phyloP scores from a whole-genome alignment of 2,329 filamentous ascomycete genomes.

The Beauveria sp. region DNA sequence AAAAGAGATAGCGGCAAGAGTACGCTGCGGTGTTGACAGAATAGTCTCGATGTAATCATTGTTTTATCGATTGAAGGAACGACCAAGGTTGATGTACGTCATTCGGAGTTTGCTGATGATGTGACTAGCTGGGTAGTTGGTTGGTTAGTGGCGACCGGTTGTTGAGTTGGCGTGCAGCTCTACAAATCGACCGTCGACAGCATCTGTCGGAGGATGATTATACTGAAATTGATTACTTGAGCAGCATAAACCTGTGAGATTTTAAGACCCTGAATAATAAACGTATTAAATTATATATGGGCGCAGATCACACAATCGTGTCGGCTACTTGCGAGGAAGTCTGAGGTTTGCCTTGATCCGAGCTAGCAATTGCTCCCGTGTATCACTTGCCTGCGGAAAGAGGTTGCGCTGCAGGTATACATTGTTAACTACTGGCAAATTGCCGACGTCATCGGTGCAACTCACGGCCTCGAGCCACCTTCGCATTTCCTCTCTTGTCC shows the following conservation, averaged over 20 bases:
- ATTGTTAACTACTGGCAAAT: background rate
- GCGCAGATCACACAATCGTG: background rate
- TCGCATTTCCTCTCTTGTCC: constrained; percentile 73
- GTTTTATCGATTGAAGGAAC: background rate
- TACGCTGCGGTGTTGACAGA: background rate
- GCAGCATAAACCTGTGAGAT: background rate
- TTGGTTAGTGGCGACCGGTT: background rate
- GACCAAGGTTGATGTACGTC: background rate
- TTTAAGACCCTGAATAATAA: background rate
- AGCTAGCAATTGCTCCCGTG: constrained; percentile 38
- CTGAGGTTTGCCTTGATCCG: constrained; percentile 41
- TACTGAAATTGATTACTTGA: background rate
- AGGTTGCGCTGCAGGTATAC: constrained; percentile 33
- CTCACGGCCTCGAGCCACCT: constrained; percentile 76
- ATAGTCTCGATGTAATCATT: background rate
- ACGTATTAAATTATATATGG: background rate
- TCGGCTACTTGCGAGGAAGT: constrained; percentile 23
- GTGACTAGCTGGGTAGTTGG: background rate
- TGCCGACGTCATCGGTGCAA: constrained; percentile 14
- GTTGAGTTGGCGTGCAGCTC: background rate
- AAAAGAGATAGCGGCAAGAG: background rate
- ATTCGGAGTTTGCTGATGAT: background rate
- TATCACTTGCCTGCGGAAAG: constrained; percentile 34
- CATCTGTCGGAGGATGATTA: background rate
- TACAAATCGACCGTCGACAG: no score